A percentile compares a stretch with the other conserved stretches of the same genome.
Conservation (phyloP, 2,329 filamentous ascomycete genomes). For the Xylaria sp. region DNA sequence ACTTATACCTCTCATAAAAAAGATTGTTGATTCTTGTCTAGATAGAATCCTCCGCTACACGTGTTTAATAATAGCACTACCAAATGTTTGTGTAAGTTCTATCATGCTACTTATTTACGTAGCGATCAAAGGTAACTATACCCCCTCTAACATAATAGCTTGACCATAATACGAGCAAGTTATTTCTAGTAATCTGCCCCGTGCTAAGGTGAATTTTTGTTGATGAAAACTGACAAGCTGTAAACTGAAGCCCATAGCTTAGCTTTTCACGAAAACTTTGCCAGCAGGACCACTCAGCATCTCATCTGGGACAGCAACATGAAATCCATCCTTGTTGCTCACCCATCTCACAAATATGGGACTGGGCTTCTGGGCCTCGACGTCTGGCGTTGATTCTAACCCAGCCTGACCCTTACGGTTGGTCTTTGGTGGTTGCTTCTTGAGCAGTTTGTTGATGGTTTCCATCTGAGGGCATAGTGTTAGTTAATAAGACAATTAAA, state of each 20-base stretch:
- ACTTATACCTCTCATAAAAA: background rate
- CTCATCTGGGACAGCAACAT: constrained; percentile 69
- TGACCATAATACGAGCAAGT: background rate
- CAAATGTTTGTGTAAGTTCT: background rate
- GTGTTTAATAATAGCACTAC: background rate
- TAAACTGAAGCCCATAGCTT: background rate
- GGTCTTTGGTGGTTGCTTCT: constrained; percentile 82
- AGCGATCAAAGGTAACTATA: background rate
- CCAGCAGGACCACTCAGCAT: constrained; percentile 70
- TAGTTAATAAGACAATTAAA: background rate
- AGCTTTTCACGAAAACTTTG: constrained; percentile 54
- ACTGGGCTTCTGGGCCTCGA: constrained; percentile 56
- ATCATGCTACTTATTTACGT: background rate
- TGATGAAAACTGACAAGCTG: background rate
- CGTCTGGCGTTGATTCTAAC: constrained; percentile 57
- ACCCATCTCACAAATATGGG: constrained; percentile 73
- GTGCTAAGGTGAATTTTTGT: background rate
- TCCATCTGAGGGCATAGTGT: constrained; percentile 66
- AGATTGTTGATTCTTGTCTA: background rate
- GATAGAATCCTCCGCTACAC: background rate
- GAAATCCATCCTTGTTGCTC: constrained; percentile 67
- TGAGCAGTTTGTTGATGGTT: constrained; percentile 88
- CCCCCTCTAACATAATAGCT: background rate
- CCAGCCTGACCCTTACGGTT: constrained; percentile 57
- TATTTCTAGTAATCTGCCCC: background rate